Evolutionary conservation across 78 protist species (phyloP).

Genomic region (Diacronema lutheri): DNA sequence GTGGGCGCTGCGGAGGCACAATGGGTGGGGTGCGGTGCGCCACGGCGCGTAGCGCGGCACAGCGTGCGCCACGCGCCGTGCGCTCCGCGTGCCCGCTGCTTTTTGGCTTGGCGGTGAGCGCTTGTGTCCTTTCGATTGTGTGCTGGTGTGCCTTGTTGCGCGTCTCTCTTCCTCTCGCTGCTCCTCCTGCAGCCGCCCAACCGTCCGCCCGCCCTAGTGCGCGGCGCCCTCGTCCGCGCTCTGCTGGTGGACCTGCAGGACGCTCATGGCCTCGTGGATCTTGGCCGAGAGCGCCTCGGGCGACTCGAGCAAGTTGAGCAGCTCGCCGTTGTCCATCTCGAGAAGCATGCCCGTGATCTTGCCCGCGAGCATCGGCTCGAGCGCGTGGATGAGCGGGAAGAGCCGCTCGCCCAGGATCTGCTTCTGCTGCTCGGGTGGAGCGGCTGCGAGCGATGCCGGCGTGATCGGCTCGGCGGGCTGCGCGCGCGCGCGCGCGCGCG

Average conservation of each 20-base stretch:
- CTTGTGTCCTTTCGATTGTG: too few species aligned
- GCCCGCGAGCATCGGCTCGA: constrained; percentile 64
- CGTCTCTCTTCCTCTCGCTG: too few species aligned
- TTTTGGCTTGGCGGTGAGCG: too few species aligned
- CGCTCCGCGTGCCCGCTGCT: too few species aligned
- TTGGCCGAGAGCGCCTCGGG: constrained; percentile 50
- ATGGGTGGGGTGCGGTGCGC: too few species aligned
- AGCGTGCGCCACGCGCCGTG: too few species aligned
- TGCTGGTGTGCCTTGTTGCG: too few species aligned
- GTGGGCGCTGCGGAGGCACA: too few species aligned
- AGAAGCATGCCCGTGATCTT: constrained; percentile 92
- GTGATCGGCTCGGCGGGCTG: constrained; percentile 24
- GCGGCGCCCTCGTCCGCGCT: not conserved
- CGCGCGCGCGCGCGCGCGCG: not conserved
- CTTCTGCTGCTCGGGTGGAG: constrained; percentile 55
- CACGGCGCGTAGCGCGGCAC: too few species aligned
- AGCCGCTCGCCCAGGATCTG: constrained; percentile 81
- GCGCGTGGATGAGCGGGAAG: constrained; percentile 61
- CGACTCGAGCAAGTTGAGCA: constrained; percentile 68
- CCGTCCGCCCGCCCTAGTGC: too few species aligned
- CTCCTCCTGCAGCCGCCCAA: too few species aligned
- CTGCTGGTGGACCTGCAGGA: constrained; percentile 48
- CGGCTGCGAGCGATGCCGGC: constrained; percentile 23
- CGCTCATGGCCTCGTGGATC: constrained; percentile 77
- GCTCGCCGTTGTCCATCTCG: constrained; percentile 84